These are phyloP conservation scores for Tremella fuciformis DNA, from an alignment of 768 basidiomycete genomes.

Conservation along the genomic window DNA sequence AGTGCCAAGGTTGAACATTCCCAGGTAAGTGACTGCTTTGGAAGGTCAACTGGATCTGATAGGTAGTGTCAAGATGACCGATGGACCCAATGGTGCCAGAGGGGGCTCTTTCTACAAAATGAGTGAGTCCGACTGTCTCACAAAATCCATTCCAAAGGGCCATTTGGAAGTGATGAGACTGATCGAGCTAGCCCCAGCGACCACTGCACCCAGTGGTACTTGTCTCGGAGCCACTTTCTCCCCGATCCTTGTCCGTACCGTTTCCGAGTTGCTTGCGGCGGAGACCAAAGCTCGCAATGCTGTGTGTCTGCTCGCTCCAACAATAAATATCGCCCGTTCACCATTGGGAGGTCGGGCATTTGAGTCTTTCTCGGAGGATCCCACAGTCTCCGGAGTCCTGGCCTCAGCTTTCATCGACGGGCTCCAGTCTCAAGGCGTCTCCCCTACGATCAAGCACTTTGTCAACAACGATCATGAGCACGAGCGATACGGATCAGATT, in stretches of 20 bases:
- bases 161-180: slow-evolving; percentile 48
- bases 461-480: slow-evolving; percentile 69
- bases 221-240: slow-evolving; percentile 71
- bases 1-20: slow-evolving; percentile 62
- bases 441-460: slow-evolving; percentile 72
- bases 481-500: slow-evolving; percentile 55
- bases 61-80: slow-evolving; percentile 71
- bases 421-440: slow-evolving; percentile 65
- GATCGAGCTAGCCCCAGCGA: slow-evolving; percentile 57
- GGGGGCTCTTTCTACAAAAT: slow-evolving; percentile 53
- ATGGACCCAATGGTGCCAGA: slow-evolving; percentile 71
- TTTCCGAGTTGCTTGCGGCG: slow-evolving; percentile 62
- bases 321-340: slow-evolving; percentile 68
- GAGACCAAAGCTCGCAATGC: slow-evolving; percentile 65
- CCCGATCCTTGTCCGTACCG: slow-evolving; percentile 59
- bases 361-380: slow-evolving; percentile 72
- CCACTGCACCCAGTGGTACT: slow-evolving; percentile 67
- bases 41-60: slow-evolving; percentile 11
- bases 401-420: slow-evolving; percentile 68
- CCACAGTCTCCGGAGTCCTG: slow-evolving; percentile 60
- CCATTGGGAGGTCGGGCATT: slow-evolving; percentile 55
- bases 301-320: slow-evolving; percentile 66
- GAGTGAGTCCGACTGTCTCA: slow-evolving; percentile 53
- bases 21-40: too few species aligned
- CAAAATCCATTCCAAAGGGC: slow-evolving; percentile 42